Conservation (phyloP, 75 land plant species). For the Pinus albicaulis region DNA sequence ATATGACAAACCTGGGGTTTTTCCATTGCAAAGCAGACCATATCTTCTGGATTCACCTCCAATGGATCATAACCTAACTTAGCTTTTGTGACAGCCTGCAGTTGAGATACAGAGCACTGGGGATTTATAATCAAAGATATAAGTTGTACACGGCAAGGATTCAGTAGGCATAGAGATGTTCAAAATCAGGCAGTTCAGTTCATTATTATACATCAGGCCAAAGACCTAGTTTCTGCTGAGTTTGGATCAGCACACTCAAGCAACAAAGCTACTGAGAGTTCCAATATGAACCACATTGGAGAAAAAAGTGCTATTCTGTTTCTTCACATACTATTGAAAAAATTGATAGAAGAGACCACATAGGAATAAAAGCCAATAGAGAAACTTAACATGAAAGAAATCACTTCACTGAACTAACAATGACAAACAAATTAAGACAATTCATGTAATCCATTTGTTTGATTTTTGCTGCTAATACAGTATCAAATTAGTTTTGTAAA, state of each 20-base stretch:
- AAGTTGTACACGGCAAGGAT: neutral
- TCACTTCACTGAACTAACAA: neutral
- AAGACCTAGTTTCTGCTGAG: neutral
- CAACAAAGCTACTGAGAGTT: neutral
- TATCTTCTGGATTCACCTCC: conserved; percentile 99
- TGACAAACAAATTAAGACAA: neutral
- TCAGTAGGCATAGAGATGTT: neutral
- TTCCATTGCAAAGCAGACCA: conserved; percentile 96
- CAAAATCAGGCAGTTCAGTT: neutral
- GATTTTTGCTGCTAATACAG: neutral
- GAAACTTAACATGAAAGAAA: neutral
- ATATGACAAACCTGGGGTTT: conserved; percentile 71
- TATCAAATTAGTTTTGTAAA: neutral
- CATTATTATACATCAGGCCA: neutral
- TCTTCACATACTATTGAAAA: neutral
- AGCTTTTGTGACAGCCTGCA: conserved; percentile 95
- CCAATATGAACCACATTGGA: neutral
- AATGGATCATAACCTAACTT: conserved; percentile 97
- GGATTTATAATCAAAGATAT: neutral
- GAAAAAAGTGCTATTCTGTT: neutral
- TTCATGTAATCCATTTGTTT: neutral
- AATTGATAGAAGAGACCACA: neutral
- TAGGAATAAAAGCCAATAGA: neutral
- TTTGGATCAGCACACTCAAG: neutral
- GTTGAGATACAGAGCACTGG: neutral